Evolutionary conservation across 768 basidiomycete species (phyloP).

Genomic region (Cyathus striatus): DNA sequence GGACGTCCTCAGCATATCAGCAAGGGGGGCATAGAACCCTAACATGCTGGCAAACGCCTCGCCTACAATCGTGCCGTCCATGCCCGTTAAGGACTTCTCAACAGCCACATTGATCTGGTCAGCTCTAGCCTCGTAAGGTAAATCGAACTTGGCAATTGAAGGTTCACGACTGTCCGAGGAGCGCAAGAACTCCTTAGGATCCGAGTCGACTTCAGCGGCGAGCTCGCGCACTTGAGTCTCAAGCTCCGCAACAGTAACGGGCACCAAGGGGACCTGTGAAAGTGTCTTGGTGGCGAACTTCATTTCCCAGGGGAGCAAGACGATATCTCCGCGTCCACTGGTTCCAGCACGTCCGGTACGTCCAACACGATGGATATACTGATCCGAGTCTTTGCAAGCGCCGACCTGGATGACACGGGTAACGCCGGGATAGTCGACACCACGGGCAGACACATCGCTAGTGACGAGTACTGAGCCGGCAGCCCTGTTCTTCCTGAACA

Average conservation of each 20-base stretch:
- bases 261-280: slow-evolving; percentile 63
- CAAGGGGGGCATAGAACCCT: slow-evolving; percentile 64
- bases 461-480: slow-evolving; percentile 67
- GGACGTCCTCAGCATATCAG: slow-evolving; percentile 39
- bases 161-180: background rate
- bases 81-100: too few relatives aligned
- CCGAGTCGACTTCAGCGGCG: slow-evolving; percentile 41
- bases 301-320: slow-evolving; percentile 76
- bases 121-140: too few relatives aligned
- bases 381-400: slow-evolving; percentile 59
- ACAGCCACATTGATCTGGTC: too few relatives aligned
- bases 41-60: slow-evolving; percentile 64
- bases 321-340: slow-evolving; percentile 69
- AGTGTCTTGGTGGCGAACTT: slow-evolving; percentile 62
- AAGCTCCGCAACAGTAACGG: slow-evolving; percentile 45
- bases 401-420: slow-evolving; percentile 92
- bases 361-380: slow-evolving; percentile 84
- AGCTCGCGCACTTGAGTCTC: slow-evolving; percentile 38
- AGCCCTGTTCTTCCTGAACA: slow-evolving; percentile 52
- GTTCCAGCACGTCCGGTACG: slow-evolving; percentile 72
- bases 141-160: background rate
- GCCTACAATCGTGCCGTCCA: too few relatives aligned
- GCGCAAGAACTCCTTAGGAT: slow-evolving; percentile 29
- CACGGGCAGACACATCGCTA: slow-evolving; percentile 86
- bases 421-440: slow-evolving; percentile 85